Evolutionary conservation across 2,329 filamentous ascomycete genomes (phyloP), one percentile per base, ranked within the genome.

Genomic region (Trichoderma harzianum): DNA sequence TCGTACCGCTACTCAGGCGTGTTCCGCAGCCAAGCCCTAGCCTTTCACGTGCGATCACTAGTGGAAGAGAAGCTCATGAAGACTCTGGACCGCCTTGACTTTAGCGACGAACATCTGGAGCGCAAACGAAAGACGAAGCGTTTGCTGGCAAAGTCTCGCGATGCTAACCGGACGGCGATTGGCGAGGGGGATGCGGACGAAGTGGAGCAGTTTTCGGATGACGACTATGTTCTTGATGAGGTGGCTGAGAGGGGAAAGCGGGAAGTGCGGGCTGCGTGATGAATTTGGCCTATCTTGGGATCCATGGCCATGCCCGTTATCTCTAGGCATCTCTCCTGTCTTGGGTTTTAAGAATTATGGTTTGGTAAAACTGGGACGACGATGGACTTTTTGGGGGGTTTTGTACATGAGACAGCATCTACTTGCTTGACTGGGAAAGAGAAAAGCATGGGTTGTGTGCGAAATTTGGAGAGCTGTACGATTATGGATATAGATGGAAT

Each of bases 1-100:
- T 95, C 93, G 76, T 98, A 95, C 81, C 91, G 95, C 7, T 97
- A 95, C 80, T 86, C 90, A 4, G 93, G 93, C 63, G 86, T 97
- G 65, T 97, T 98, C 80, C 87, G 84, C 7, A 93, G 91, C 74
- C 89, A 95, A 76, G 84, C 85, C 0, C 85, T 97, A 57, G 94
- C 93, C 0, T 91, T 93, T 74, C 90, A 97, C 78, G 89, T 93
- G 63, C 97, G 97, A 78, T 81, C 83, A 7, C 79, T 97, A 64
- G 90, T 95, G 2, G 95, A 98, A 82, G 86, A 89, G 66, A 90
- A 88, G 78, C 95, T 98, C 77, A 80, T 83, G 34, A 71, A 80
- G 10, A 77, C 79, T 3, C 77, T 84, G 30, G 80, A 82, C 34
- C 84, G 87, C 32, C 86, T 94, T 74, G 88, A 81, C 67, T 84